Conservation (phyloP, 495 filamentous ascomycete species). For the Penicillium daleae region DNA sequence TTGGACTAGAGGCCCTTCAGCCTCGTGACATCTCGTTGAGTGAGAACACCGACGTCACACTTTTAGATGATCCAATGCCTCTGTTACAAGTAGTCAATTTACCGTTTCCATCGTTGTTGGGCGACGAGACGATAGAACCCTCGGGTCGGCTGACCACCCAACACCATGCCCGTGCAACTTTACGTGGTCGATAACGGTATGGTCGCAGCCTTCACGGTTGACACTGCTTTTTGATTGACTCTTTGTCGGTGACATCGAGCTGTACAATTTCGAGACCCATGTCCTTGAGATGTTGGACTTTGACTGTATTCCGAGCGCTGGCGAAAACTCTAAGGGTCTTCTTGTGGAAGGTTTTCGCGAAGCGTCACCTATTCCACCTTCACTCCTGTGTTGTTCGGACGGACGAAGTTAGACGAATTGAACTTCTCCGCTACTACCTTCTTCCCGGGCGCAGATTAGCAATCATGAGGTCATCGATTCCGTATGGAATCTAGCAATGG, state of each 20-base stretch:
- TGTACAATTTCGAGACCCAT: slow-evolving; percentile 9
- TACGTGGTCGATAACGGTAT: too few species aligned
- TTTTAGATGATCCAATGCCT: slow-evolving; percentile 4
- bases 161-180: too few species aligned
- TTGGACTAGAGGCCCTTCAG: slow-evolving; percentile 1
- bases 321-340: slow-evolving; percentile 15
- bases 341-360: slow-evolving; percentile 14
- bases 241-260: slow-evolving; percentile 12
- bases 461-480: slow-evolving; percentile 9
- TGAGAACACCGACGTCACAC: neutral
- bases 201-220: neutral
- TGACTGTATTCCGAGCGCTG: slow-evolving; percentile 7
- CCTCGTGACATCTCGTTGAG: slow-evolving; percentile 1
- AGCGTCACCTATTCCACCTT: slow-evolving; percentile 17
- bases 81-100: slow-evolving; percentile 1
- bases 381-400: slow-evolving; percentile 13
- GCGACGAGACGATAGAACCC: neutral
- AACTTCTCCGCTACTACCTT: neutral
- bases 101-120: neutral
- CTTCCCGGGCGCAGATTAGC: slow-evolving; percentile 7
- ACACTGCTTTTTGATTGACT: slow-evolving; percentile 14
- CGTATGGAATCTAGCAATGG: neutral
- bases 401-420: neutral
- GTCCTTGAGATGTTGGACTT: slow-evolving; percentile 2
- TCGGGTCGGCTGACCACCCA: neutral